Evolutionary conservation across 1,284 basidiomycete species (phyloP), one percentile per base, ranked within the genome.

Genomic region (Ceratobasidium sp.): DNA sequence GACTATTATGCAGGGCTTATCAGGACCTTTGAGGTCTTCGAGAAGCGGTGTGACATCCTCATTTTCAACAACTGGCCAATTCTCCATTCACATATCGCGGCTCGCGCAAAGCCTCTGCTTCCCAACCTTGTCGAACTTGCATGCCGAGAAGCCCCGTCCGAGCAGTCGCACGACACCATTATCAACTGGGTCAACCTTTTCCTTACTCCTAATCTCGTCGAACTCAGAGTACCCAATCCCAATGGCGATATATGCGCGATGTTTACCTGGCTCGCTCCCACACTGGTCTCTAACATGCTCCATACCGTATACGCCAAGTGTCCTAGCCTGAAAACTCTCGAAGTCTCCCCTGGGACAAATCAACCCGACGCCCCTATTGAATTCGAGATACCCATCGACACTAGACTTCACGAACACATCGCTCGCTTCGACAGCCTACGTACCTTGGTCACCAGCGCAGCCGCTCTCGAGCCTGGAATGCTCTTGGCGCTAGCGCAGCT

Each of bases 241-340:
- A 74, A 74, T 35, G 71, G 71, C 20, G 71, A 74, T 38, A 74
- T 74, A 27, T 74, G 71, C 46, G 71, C 71, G 16, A 74, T 74
- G 71, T 74, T 74, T 18, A 74, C 71, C 5, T 74, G 71, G 71
- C 60, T 74, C 20, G 71, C 71, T 5, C 71, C 71, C 18, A 50
- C 60, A 30, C 71, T 74, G 23, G 71, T 74, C 12, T 74, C 71
- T 18, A 74, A 64, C 35, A 74, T 74, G 71, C 59, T 74, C 16
- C 20, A 64, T 14, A 74, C 59, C 20, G 71, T 74, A 12, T 74
- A 41, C 27, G 41, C 38, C 46, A 74, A 64, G 50, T 74, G 71
- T 33, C 71, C 71, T 16, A 74, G 71, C 48, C 59, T 74, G 41
- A 74, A 74, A 60, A 74, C 71, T n/a, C 71, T 74, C 46, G 71